A percentile compares a stretch with the other conserved stretches of the same genome.
phyloP scores from a whole-genome alignment of 305 asterid species.

The Fraxinus dipetala region DNA sequence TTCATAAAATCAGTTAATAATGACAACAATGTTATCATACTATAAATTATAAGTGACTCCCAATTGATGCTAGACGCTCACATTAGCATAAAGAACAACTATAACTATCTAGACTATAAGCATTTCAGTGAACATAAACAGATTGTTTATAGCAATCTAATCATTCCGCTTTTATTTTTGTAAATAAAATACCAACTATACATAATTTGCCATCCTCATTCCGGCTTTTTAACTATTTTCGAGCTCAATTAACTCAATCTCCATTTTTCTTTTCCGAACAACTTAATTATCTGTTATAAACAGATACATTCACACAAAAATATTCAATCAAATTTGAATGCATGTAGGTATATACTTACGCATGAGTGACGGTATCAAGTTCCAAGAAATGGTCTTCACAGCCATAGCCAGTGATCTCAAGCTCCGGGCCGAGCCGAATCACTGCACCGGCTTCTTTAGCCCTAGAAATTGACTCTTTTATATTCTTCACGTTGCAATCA shows the following conservation, averaged over 20 bases:
- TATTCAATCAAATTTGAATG: not conserved
- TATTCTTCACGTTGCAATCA: conserved; percentile 78
- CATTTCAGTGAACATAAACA: not conserved
- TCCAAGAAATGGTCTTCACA: conserved; percentile 96
- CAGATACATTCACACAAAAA: not conserved
- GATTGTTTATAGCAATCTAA: not conserved
- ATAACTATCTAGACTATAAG: not conserved
- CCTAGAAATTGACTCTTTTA: conserved; percentile 70
- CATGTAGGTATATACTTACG: conserved; percentile 47
- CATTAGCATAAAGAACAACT: not conserved
- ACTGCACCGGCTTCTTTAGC: conserved; percentile 84
- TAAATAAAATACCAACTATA: not conserved
- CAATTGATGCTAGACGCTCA: not conserved
- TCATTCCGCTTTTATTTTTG: not conserved
- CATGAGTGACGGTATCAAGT: conserved; percentile 83
- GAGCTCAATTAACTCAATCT: conserved; percentile 14
- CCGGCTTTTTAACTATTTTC: not conserved
- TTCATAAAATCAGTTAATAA: not conserved
- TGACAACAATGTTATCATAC: not conserved
- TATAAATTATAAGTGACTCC: not conserved
- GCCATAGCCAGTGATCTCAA: conserved; percentile 97
- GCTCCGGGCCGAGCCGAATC: conserved; percentile 96
- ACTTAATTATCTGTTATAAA: not conserved
- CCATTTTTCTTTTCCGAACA: not conserved
- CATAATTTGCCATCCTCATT: not conserved